Evolutionary conservation across 495 filamentous ascomycete species (phyloP), one percentile per base, ranked within the genome.

Genomic region (Hamigera avellanea): DNA sequence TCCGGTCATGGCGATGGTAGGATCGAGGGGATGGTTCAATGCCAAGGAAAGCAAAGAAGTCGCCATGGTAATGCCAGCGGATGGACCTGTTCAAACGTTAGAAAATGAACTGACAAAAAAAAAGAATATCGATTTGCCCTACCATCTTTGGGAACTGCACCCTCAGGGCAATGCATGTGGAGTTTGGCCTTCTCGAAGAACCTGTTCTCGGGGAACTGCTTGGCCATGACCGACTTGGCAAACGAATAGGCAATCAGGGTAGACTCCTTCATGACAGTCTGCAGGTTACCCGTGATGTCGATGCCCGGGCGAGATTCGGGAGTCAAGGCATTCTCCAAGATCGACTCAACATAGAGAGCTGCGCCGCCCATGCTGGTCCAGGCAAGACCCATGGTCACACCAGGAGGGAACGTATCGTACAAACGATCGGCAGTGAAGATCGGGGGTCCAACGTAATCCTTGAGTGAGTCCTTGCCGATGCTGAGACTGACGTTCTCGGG

Each of bases 361-460:
- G 91, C 83, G 47, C 93, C 93, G 49, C 93, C 93, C 76, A 99
- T 83, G 52, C 80, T 81, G n/a, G 93, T 96, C 89, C 88, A 95
- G 33, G 93, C 93, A 37, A 99, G 77, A 44, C 93, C 93, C 93
- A 99, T 99, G 26, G 86, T 86, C 25, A 99, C 93, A 56, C 93
- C 93, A n/a, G 91, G 76, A 6, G 93, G 93, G 38, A 88, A 93
- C 26, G 75, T 75, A 49, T 96, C 93, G 62, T 95, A 99, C 37
- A 99, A 72, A 33, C 93, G 78, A 60, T 99, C 93, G 8, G 89
- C 81, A 14, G 86, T 99, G 62, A 94, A 99, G 25, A 95, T 70
- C 2, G 91, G 86, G 1, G 93, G 88, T 12, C 93, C 93, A 44
- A 99, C 93, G 56, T 95, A 99, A 58, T 99, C 93, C 57, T 93